These are phyloP conservation scores for Elaeis oleifera DNA, from an alignment of 202 grass and related monocot genomes.

Conservation along the genomic window DNA sequence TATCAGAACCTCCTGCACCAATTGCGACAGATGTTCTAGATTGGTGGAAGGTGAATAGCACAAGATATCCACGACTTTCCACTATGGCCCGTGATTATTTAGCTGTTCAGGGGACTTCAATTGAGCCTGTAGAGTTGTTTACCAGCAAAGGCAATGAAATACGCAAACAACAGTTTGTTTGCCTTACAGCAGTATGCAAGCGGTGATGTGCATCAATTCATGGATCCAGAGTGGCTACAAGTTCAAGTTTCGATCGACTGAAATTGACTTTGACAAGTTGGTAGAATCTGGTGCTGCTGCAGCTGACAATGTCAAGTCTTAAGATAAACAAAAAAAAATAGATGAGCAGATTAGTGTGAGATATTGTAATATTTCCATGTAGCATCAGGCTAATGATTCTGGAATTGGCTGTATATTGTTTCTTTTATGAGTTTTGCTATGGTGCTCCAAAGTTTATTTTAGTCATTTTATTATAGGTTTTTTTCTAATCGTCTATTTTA, in stretches of 20 bases:
- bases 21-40: slow-evolving; percentile 72
- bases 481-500: too few relatives aligned
- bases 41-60: slow-evolving; percentile 84
- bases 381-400: too few relatives aligned
- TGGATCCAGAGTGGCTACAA: slow-evolving; percentile 79
- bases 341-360: slow-evolving; percentile 34
- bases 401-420: too few relatives aligned
- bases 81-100: slow-evolving; percentile 92
- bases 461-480: too few relatives aligned
- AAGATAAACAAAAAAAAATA: slow-evolving; percentile 12
- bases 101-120: slow-evolving; percentile 69
- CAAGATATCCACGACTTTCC: slow-evolving; percentile 71
- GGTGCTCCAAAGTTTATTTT: too few relatives aligned
- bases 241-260: slow-evolving; percentile 57
- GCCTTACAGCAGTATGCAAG: slow-evolving; percentile 48
- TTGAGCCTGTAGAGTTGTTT: slow-evolving; percentile 76
- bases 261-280: slow-evolving; percentile 66
- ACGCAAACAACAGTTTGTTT: slow-evolving; percentile 71
- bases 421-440: too few relatives aligned
- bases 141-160: slow-evolving; percentile 64
- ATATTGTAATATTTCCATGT: neutral
- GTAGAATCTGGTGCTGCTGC: slow-evolving; percentile 33
- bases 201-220: slow-evolving; percentile 56
- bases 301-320: slow-evolving; percentile 18
- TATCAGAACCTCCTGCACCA: slow-evolving; percentile 53